A percentile compares a stretch with the other conserved stretches of the same genome.
phyloP scores from a whole-genome alignment of 306 rosid species.

The Adenanthera pavonina region DNA sequence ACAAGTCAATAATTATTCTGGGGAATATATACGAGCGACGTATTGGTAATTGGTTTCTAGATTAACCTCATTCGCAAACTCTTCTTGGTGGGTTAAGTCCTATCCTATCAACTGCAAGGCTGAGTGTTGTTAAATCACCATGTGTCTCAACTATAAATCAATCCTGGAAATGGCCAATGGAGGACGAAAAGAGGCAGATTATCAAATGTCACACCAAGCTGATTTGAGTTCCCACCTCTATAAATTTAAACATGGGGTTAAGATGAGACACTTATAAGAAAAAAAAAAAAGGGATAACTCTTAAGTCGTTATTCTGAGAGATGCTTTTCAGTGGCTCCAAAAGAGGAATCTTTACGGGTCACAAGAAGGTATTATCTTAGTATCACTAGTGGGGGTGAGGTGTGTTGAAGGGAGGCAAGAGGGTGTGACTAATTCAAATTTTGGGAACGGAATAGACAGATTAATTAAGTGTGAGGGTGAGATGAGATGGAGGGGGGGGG shows the following conservation, averaged over 20 bases:
- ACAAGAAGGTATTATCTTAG: no score
- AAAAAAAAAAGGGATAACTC: no score
- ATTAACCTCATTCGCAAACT: neutral
- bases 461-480: no score
- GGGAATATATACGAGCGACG: neutral
- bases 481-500: neutral
- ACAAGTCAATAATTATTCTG: neutral
- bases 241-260: neutral
- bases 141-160: neutral
- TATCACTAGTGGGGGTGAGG: no score
- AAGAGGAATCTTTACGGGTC: neutral
- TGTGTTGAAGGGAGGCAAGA: neutral
- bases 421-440: no score
- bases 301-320: no score
- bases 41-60: neutral
- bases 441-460: no score
- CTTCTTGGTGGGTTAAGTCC: neutral
- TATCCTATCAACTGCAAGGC: neutral
- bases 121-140: neutral
- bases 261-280: neutral
- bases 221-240: neutral
- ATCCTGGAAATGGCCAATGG: no score
- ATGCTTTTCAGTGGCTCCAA: neutral
- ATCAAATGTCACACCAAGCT: neutral
- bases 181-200: no score